Evolutionary conservation across 108 stramenopile genomes (phyloP).

Genomic region (Skeletonema marinoi): DNA sequence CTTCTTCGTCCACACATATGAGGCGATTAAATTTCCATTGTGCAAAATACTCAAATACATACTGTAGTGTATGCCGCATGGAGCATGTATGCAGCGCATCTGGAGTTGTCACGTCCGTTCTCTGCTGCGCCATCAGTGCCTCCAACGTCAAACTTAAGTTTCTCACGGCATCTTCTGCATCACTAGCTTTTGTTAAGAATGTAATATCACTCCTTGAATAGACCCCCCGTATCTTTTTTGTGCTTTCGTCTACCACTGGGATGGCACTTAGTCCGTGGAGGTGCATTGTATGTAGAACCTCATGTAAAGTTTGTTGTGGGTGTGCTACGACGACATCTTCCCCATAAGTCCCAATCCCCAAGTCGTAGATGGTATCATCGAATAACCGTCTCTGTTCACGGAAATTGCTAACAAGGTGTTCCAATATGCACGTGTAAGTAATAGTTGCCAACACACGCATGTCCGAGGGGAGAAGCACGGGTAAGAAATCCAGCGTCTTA

Average conservation of each 20-base stretch:
- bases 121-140: conserved; percentile 71
- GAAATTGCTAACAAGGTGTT: conserved; percentile 93
- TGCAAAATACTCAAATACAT: conserved; percentile 92
- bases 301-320: conserved; percentile 75
- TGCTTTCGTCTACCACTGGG: conserved; percentile 81
- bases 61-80: conserved; percentile 78
- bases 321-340: conserved; percentile 79
- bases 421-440: conserved; percentile 88
- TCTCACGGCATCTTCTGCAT: conserved; percentile 89
- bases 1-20: conserved; percentile 77
- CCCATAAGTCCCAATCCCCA: conserved; percentile 92
- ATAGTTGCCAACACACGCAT: conserved; percentile 86
- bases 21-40: conserved; percentile 88
- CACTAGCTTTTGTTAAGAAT: conserved; percentile 87
- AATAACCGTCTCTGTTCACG: conserved; percentile 94
- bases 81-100: conserved; percentile 89
- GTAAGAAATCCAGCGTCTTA: conserved; percentile 76
- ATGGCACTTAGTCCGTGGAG: conserved; percentile 72
- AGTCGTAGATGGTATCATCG: conserved; percentile 91
- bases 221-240: conserved; percentile 68
- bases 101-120: conserved; percentile 83
- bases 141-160: conserved; percentile 85
- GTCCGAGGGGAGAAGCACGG: conserved; percentile 84
- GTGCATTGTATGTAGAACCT: conserved; percentile 79
- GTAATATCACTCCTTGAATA: conserved; percentile 91